Conservation (phyloP, 116 monocot genomes). For the Cymodocea nodosa region DNA sequence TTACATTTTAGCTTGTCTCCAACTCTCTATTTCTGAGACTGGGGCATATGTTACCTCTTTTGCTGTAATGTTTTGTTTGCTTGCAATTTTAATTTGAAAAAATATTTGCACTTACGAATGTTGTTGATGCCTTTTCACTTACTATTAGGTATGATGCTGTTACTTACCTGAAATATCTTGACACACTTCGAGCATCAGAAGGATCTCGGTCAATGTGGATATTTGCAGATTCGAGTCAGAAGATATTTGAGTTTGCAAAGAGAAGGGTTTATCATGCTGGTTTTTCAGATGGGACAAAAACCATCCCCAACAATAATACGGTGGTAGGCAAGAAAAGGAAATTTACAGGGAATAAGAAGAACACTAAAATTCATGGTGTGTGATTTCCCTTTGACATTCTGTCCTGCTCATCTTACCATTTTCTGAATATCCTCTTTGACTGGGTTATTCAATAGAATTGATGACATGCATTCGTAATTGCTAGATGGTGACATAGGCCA, state of each 20-base stretch:
- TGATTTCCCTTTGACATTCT: neutral
- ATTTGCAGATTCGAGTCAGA: slow-evolving; percentile 89
- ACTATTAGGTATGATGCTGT: slow-evolving; percentile 81
- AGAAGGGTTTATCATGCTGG: slow-evolving; percentile 73
- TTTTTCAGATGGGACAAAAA: slow-evolving; percentile 43
- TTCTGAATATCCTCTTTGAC: neutral
- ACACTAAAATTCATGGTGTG: slow-evolving; percentile 36
- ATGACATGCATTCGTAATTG: too few relatives aligned
- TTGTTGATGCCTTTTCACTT: neutral
- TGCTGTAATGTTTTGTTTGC: neutral
- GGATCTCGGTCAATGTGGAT: slow-evolving; percentile 88
- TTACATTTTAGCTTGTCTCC: neutral
- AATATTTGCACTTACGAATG: neutral
- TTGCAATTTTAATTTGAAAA: neutral
- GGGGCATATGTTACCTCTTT: too few relatives aligned
- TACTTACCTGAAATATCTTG: slow-evolving; percentile 92
- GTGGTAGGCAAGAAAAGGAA: slow-evolving; percentile 46
- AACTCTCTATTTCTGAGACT: too few relatives aligned
- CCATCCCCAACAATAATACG: slow-evolving; percentile 14
- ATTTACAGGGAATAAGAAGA: slow-evolving; percentile 18
- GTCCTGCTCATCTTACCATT: neutral
- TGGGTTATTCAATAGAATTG: neutral
- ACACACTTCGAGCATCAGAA: slow-evolving; percentile 87
- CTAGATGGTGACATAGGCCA: neutral
- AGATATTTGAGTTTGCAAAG: slow-evolving; percentile 94